Percentiles rank a stretch among this genome's conserved stretches.
phyloP scores from a whole-genome alignment of 176 grass and related monocot species.

The Echinochloa phyllopogon region DNA sequence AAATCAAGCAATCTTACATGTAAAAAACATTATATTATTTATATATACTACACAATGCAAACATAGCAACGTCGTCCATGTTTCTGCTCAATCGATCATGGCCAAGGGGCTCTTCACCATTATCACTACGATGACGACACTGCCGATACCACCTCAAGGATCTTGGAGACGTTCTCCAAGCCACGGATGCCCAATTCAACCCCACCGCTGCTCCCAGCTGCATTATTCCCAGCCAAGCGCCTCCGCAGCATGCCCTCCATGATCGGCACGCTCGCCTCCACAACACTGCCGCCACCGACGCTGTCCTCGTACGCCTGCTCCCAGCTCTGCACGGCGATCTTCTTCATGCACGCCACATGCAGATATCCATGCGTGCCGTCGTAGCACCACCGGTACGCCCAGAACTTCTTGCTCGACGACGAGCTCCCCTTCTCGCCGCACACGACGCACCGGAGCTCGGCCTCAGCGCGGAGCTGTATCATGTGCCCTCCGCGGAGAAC shows the following conservation, averaged over 20 bases:
- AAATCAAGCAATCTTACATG: not conserved
- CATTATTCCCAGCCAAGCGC: not conserved
- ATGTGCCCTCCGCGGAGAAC: too few species aligned
- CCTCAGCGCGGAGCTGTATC: too few species aligned
- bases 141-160: too few species aligned
- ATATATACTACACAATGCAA: too few species aligned
- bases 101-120: not conserved
- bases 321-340: not conserved
- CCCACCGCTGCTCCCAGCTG: too few species aligned
- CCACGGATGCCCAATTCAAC: too few species aligned
- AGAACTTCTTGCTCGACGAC: not conserved
- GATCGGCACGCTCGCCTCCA: too few species aligned
- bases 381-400: not conserved
- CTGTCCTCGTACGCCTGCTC: not conserved
- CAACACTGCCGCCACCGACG: too few species aligned
- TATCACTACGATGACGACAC: not conserved
- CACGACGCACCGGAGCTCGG: not conserved
- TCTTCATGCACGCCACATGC: constrained; percentile 29
- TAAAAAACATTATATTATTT: too few species aligned
- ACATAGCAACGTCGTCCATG: too few species aligned
- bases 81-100: not conserved
- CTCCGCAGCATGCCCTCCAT: not conserved
- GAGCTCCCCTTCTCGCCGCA: not conserved
- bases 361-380: not conserved
- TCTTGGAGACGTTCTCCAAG: too few species aligned